Base-by-base conservation (phyloP, 495 filamentous ascomycete species). In the Podospora comata region DNA sequence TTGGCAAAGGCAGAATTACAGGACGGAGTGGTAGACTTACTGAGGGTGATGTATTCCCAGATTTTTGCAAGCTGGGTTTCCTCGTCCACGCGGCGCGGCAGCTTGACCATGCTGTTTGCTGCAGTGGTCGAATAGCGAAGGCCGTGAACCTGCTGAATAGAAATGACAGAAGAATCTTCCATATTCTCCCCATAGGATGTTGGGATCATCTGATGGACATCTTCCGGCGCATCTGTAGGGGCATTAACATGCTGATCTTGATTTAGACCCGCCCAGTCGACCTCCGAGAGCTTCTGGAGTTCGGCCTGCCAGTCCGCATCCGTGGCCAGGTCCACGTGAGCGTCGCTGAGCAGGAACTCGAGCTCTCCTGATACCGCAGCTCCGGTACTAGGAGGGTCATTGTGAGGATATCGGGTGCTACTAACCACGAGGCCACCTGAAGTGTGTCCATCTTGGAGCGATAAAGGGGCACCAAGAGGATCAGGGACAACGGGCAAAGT, bases 341-440 rank as follows among this genome's bases (percentile, higher is more conserved):
- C 64, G 20, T 68, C 60, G 27, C 39, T 53, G 18, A 34, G 27
- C n/a, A 27, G 23, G 11, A 27, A 53, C 27, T 73, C 65, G 34
- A 60, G 23, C 58, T 65, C 32, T 23, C 27, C 18, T 18, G 54
- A 64, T 3, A 34, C 20, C 20, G 44, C 64, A 48, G 55, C 19
- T 44, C 56, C 30, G 27, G 57, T 26, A 61, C 19, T 27, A n/a
- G 27, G 64, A 65, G 64, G 28, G 55, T 19, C 30, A 62, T 66
- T 19, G 62, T 60, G 23, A 65, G 60, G 67, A 63, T 60, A 20
- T 62, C 74, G 70, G 66, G 72, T 26, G 32, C 28, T 71, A 76
- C 74, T 76, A 72, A 76, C 74, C 72, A 71, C 72, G 48, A 56
- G 62, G 66, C 66, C 70, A 54, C 68, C 74, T 72, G 74, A 74